phyloP scores from a whole-genome alignment of 2,329 filamentous ascomycete genomes.

The Sphaerulina vaccinii region DNA sequence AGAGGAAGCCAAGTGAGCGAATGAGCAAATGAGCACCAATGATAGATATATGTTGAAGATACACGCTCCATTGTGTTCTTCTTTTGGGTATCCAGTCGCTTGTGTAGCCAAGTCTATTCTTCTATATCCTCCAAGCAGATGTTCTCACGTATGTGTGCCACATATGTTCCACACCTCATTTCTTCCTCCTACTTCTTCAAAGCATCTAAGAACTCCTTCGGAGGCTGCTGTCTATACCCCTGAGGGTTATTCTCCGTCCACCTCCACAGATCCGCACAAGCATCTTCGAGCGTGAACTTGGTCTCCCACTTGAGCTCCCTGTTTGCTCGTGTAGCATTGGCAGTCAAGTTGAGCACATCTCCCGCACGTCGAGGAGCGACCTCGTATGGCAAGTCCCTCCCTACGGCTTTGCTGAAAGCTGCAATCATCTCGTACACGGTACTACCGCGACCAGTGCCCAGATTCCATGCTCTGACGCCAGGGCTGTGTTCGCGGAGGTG shows the following conservation, averaged over 20 bases:
- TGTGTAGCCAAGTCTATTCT: constrained; percentile 5
- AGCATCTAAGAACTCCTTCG: constrained; percentile 70
- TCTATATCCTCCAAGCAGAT: background rate
- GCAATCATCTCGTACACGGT: constrained; percentile 98
- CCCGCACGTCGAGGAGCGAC: constrained; percentile 78
- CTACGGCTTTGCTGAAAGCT: constrained; percentile 84
- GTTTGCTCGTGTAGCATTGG: constrained; percentile 84
- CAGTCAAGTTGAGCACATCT: constrained; percentile 91
- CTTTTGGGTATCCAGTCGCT: constrained; percentile 11
- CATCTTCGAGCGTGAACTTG: constrained; percentile 83
- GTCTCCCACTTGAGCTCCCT: constrained; percentile 91
- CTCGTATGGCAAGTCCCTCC: constrained; percentile 81
- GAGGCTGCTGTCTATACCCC: constrained; percentile 90
- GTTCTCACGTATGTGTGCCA: background rate
- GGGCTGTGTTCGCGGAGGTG: constrained; percentile 81
- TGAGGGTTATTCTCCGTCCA: constrained; percentile 97
- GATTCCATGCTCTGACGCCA: constrained; percentile 92
- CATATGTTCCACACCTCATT: constrained; percentile 12
- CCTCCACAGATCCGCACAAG: constrained; percentile 90
- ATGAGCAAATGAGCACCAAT: no score
- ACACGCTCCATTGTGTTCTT: background rate
- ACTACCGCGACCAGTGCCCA: constrained; percentile 90
- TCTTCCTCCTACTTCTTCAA: constrained; percentile 33
- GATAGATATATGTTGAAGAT: no score
- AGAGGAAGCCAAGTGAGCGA: no score